A percentile compares a stretch with the other conserved stretches of the same genome.
Conservation (phyloP, 1,284 basidiomycete species). For the Ceratobasidium sp. region DNA sequence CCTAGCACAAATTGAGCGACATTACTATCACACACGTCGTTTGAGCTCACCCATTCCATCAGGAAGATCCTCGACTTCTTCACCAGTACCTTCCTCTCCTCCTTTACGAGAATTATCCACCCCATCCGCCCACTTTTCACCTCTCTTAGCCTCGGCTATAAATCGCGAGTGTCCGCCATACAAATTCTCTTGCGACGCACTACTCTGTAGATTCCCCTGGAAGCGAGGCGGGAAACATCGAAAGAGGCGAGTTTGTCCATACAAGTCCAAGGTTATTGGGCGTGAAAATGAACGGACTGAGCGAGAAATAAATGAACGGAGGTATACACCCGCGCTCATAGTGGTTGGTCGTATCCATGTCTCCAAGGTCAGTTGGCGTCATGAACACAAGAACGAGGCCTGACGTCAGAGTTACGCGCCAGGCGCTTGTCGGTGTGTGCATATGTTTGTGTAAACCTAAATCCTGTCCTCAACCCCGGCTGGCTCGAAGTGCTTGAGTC, state of each 20-base stretch:
- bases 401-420: constrained; percentile 37
- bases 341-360: constrained; percentile 23
- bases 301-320: neutral
- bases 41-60: constrained; percentile 25
- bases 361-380: constrained; percentile 10
- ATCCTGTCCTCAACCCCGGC: neutral
- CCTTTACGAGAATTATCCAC: constrained; percentile 39
- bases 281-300: neutral
- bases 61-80: constrained; percentile 36
- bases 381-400: constrained; percentile 35
- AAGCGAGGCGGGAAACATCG: constrained; percentile 16
- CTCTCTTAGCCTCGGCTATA: constrained; percentile 61
- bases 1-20: constrained; percentile 57
- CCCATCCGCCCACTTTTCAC: constrained; percentile 58
- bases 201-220: neutral
- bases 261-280: neutral
- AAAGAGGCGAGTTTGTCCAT: neutral
- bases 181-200: constrained; percentile 53
- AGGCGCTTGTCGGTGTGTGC: constrained; percentile 14
- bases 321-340: constrained; percentile 25
- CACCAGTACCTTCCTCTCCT: constrained; percentile 25
- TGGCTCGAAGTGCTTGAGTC: too few relatives aligned
- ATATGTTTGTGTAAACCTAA: neutral
- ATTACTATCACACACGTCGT: neutral
- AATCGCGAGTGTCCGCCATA: constrained; percentile 65